Percentiles rank a stretch among this genome's conserved stretches.
Evolutionary conservation across 1,284 basidiomycete genomes (phyloP).

Genomic region (Cryptococcus sp.): DNA sequence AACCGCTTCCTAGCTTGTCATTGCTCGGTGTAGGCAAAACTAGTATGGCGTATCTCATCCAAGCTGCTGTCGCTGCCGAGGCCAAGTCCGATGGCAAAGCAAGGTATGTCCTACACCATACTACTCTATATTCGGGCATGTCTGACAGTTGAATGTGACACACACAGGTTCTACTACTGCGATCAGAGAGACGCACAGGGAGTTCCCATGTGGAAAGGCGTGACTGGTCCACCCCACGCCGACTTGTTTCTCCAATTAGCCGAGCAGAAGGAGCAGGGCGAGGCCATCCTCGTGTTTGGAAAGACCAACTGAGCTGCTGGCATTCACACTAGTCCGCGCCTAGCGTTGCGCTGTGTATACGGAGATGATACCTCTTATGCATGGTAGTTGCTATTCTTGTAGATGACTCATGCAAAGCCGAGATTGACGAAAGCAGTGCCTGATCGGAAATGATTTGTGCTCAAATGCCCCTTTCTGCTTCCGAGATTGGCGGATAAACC

Average conservation of each 20-base stretch:
- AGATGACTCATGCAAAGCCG: too few species aligned
- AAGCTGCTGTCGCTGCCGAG: slow-evolving; percentile 1
- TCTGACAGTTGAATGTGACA: background rate
- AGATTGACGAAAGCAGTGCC: too few species aligned
- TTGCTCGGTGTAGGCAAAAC: slow-evolving; percentile 4
- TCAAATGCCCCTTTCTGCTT: too few species aligned
- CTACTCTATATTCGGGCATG: background rate
- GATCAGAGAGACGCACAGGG: slow-evolving; percentile 7
- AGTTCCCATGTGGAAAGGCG: background rate
- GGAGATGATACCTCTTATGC: too few species aligned
- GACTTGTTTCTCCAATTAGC: slow-evolving; percentile 7
- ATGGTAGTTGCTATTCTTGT: too few species aligned
- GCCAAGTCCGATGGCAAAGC: background rate
- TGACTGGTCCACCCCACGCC: slow-evolving; percentile 8
- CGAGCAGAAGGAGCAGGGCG: slow-evolving; percentile 5
- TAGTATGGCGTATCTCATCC: slow-evolving; percentile 2
- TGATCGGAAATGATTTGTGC: too few species aligned
- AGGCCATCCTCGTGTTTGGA: slow-evolving; percentile 3
- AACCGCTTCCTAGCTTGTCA: background rate
- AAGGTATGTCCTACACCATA: background rate
- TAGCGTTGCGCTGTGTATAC: too few species aligned
- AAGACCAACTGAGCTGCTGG: too few species aligned
- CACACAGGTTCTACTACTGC: slow-evolving; percentile 9
- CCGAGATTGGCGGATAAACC: too few species aligned
- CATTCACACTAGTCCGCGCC: too few species aligned